These are phyloP conservation scores for Biscogniauxia marginata DNA, from an alignment of 2,329 filamentous ascomycete genomes.

Conservation along the genomic window DNA sequence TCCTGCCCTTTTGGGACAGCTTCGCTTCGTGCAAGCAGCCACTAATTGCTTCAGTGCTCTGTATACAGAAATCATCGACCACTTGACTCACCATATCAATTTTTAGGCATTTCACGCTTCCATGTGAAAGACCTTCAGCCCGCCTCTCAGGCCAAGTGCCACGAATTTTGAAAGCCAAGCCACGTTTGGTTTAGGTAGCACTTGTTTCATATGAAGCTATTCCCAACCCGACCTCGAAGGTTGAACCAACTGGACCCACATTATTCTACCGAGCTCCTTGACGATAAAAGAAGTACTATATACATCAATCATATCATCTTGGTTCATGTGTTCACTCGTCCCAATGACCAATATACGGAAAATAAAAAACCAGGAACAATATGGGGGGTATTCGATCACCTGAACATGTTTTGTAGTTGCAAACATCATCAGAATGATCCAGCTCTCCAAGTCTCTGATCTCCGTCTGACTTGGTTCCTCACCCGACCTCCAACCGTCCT, in stretches of 20 bases:
- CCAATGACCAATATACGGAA: not conserved
- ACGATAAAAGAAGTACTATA: not conserved
- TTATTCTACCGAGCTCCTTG: not conserved
- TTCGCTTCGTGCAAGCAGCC: not conserved
- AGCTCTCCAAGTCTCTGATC: not conserved
- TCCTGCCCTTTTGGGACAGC: not conserved
- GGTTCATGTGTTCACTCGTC: not conserved
- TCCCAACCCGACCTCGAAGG: not conserved
- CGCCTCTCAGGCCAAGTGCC: not conserved
- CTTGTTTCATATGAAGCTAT: not conserved
- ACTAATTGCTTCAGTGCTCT: not conserved
- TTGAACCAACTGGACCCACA: not conserved
- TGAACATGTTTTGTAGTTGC: not conserved
- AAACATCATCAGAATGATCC: not conserved
- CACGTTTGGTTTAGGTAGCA: not conserved
- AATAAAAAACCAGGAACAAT: not conserved
- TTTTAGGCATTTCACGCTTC: no score
- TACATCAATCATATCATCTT: not conserved
- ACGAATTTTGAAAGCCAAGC: not conserved
- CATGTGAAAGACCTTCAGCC: not conserved
- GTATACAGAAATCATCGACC: not conserved
- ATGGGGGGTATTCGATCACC: not conserved
- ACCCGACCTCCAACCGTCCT: constrained; percentile 3
- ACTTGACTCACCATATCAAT: no score
- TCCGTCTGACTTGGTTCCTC: constrained; percentile 2